Evolutionary conservation across 2,329 filamentous ascomycete species (phyloP).

Genomic region (Trichoderma simmonsii): DNA sequence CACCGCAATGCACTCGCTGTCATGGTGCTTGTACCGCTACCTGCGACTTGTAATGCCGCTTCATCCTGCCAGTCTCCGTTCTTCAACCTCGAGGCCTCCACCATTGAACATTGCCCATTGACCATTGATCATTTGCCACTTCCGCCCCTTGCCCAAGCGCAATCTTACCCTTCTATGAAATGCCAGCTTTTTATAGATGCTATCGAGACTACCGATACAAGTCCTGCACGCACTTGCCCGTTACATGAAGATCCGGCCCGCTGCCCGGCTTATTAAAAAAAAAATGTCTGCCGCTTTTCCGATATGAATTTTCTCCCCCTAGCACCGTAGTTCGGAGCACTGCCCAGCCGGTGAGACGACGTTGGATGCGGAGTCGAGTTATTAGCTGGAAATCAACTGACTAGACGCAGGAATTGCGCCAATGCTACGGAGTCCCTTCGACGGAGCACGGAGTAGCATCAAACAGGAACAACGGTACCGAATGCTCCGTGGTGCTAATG

Average conservation of each 20-base stretch:
- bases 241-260: slow-evolving; percentile 4
- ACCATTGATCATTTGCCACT: not conserved
- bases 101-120: not conserved
- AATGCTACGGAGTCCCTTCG: not conserved
- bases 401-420: not conserved
- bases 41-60: not conserved
- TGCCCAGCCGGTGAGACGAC: slow-evolving; percentile 8
- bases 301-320: not conserved
- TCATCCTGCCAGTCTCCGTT: not conserved
- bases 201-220: not conserved
- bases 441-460: not conserved
- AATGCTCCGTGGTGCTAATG: not conserved
- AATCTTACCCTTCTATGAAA: slow-evolving; percentile 2
- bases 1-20: slow-evolving; percentile 7
- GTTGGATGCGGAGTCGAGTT: not conserved
- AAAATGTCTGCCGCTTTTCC: slow-evolving; percentile 2
- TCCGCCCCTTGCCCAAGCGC: not conserved
- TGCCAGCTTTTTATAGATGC: slow-evolving; percentile 1
- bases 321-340: not conserved
- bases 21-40: not conserved
- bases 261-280: not conserved
- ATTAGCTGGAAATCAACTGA: not conserved
- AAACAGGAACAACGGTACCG: not conserved
- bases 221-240: not conserved
- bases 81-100: slow-evolving; percentile 5